Base-by-base conservation (phyloP, 2,329 filamentous ascomycete species). In the Phaeophleospora eucalypticola region DNA sequence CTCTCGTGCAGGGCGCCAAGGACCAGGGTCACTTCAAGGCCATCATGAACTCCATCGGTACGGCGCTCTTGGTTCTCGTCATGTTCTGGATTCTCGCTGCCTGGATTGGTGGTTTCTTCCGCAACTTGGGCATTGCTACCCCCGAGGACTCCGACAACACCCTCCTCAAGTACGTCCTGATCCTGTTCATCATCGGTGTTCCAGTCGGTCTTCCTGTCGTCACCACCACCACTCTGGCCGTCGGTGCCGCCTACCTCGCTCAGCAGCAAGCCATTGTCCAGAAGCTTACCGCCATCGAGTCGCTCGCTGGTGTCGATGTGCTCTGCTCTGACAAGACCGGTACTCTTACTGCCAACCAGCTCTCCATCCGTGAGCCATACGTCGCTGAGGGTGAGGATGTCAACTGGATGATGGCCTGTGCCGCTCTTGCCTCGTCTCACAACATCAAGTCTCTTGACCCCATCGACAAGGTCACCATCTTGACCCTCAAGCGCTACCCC, bases 351-450 rank as follows among this genome's bases (percentile, higher is more conserved):
- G 82, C 82, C 58, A 86, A 86, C 69, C 84, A 88, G 74, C 77
- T 88, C 43, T 84, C 80, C 62, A 85, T 88, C 63, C 83, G 84
- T 66, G 85, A 88, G 65, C 85, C 85, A 16, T 88, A 83, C 70
- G 83, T 87, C 49, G 80, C 83, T 51, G 84, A 87, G 68, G 85
- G 84, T 60, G 80, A 86, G 64, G 84, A 87, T 69, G 81, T 87
- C 68, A 85, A 88, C 75, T 88, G 84, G 84, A 87, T 88, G 84
- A 87, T 88, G 84, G 84, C 84, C 55, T 84, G 86, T 51, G 84
- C 85, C 50, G 84, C 84, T 51, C 79, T 88, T 46, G 85, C 84
- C 48, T 87, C 84, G 43, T 87, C 84, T 53, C 84, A 88, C 75
- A 88, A 87, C 73, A 76, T 87, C 71, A 85, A 86, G 73, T 85